Base-by-base conservation (phyloP, 805 yeast species). In the Starmerella bombi region DNA sequence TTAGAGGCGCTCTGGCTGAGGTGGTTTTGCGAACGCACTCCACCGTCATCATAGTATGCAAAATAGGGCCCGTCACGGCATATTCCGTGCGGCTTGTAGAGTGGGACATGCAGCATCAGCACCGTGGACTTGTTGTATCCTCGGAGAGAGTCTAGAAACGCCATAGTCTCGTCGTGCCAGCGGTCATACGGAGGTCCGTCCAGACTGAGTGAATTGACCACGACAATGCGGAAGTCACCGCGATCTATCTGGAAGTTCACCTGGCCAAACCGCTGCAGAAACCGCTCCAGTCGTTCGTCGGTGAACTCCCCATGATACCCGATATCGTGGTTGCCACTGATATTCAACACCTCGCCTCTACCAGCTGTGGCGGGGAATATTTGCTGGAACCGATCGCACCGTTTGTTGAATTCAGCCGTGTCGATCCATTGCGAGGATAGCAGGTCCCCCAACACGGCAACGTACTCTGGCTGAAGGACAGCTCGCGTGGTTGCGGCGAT, bases 271-370 rank as follows among this genome's bases (percentile, higher is more conserved):
- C 80, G 62, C 30, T 64, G 63, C 40, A 67, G 69, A 62, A 75
- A 91, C 49, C 98, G 67, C 1, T 82, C 73, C 75, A 84, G 74
- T 53, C 93, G 93, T 53, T 83, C 95, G 64, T 77, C 75, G 0
- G 94, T 85, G 31, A 93, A 83, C 59, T 91, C 98, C 0, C 97
- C 97, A 36, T 81, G 73, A 57, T 91, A 88, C 0, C 98, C 98
- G 36, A 88, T 76, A 58, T 91, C 98, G 58, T 91, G 98, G 58
- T 91, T 91, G 2, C 98, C 98, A 1, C 93, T 77, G 35, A 91
- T 64, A 57, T 91, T 91, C 45, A 84, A 70, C 54, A 88, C 74
- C 28, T 10, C 30, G 5, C 48, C 46, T 17, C 38, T 43, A 4
- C 25, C 38, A 8, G 9, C 4, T 7, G 7, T 23, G 2, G 43